Evolutionary conservation across 306 rosid genomes (phyloP).

Genomic region (Gillenia trifoliata): DNA sequence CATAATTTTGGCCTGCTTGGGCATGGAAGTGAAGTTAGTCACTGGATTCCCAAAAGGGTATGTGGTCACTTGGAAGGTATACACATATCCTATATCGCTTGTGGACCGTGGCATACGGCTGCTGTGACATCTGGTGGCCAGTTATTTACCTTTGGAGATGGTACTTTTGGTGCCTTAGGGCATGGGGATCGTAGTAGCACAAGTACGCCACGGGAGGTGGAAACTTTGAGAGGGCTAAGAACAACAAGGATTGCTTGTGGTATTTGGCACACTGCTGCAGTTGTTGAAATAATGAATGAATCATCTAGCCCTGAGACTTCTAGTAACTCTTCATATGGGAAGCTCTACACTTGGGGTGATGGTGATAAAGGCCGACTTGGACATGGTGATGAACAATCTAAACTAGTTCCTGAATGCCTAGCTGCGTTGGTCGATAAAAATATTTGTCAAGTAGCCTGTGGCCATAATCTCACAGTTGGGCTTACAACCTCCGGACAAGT

Average conservation of each 20-base stretch:
- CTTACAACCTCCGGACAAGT: constrained; percentile 75
- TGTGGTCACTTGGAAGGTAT: constrained; percentile 67
- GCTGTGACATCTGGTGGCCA: constrained; percentile 77
- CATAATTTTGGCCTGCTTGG: constrained; percentile 75
- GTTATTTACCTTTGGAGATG: constrained; percentile 97
- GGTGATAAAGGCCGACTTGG: constrained; percentile 94
- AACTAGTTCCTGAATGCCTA: constrained; percentile 69
- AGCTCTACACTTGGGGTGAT: constrained; percentile 93
- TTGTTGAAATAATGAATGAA: constrained; percentile 52
- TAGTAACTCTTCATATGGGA: constrained; percentile 45
- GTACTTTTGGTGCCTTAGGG: constrained; percentile 94
- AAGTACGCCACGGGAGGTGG: constrained; percentile 75
- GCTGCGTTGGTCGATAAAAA: constrained; percentile 53
- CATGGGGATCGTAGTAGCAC: constrained; percentile 72
- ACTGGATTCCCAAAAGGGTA: constrained; percentile 87
- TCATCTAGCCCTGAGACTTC: constrained; percentile 42
- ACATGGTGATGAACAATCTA: constrained; percentile 56
- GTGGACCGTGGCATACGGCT: constrained; percentile 98
- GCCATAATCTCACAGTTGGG: constrained; percentile 75
- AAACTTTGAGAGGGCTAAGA: constrained; percentile 64
- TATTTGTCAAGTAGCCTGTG: constrained; percentile 80
- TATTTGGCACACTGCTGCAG: constrained; percentile 98
- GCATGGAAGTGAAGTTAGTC: constrained; percentile 76
- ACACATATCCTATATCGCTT: constrained; percentile 69
- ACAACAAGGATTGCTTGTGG: constrained; percentile 84